A percentile compares a stretch with the other conserved stretches of the same genome.
Evolutionary conservation across 2,329 filamentous ascomycete species (phyloP).

Genomic region (Harringtonia aguacate): DNA sequence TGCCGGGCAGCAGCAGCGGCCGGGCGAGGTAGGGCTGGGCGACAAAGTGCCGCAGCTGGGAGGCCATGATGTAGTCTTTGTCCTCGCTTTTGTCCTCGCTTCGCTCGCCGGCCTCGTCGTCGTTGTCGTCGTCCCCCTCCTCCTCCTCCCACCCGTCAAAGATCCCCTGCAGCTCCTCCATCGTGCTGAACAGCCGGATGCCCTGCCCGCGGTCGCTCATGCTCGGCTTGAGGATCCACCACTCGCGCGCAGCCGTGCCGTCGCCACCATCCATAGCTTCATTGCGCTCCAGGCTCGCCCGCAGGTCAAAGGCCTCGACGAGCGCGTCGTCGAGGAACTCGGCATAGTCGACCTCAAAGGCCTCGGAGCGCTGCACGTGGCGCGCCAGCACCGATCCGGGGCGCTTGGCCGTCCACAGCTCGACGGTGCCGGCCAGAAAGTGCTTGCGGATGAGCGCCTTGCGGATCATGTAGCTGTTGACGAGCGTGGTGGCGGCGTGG

Average conservation of each 20-base stretch:
- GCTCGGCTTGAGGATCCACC: slow-evolving; percentile 97
- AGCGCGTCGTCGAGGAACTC: slow-evolving; percentile 94
- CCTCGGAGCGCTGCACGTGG: slow-evolving; percentile 68
- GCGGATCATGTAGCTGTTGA: slow-evolving; percentile 89
- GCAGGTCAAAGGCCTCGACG: slow-evolving; percentile 78
- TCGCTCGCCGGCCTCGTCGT: slow-evolving; percentile 19
- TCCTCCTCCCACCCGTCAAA: slow-evolving; percentile 86
- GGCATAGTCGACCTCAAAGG: slow-evolving; percentile 92
- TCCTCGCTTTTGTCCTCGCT: slow-evolving; percentile 19
- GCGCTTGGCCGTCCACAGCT: slow-evolving; percentile 78
- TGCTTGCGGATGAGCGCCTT: slow-evolving; percentile 97
- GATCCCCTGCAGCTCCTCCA: slow-evolving; percentile 72
- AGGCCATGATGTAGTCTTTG: slow-evolving; percentile 60
- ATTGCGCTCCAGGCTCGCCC: slow-evolving; percentile 66
- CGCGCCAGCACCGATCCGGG: slow-evolving; percentile 56
- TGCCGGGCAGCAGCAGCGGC: slow-evolving; percentile 60
- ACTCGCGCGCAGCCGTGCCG: slow-evolving; percentile 46
- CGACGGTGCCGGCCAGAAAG: slow-evolving; percentile 74
- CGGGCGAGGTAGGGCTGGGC: slow-evolving; percentile 91
- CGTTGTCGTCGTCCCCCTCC: slow-evolving; percentile 51
- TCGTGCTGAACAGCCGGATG: slow-evolving; percentile 77
- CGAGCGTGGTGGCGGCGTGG: slow-evolving; percentile 50
- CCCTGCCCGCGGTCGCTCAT: slow-evolving; percentile 97
- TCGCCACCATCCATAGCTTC: slow-evolving; percentile 4
- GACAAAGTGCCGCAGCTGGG: slow-evolving; percentile 90